Base-by-base conservation (phyloP, 2,329 filamentous ascomycete genomes). In the Pseudogymnoascus destructans region DNA sequence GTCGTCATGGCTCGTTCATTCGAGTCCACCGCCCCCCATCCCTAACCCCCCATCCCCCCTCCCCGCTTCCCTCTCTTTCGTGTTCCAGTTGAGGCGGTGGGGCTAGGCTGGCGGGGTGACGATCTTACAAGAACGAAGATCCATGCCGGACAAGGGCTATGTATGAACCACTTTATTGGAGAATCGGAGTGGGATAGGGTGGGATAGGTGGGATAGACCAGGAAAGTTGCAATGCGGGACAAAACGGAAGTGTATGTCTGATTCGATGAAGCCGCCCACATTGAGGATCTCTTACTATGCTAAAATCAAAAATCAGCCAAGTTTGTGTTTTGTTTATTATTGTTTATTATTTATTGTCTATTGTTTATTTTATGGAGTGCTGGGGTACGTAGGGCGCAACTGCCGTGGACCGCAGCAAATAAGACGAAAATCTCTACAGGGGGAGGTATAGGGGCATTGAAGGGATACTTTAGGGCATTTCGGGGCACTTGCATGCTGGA, bases 41-140 rank as follows among this genome's bases (percentile, higher is more conserved):
- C 13, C 15, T 40, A 4, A 3, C 27, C 7, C 7, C 33, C 1
- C n/a, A n/a, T n/a, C 33, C 11, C 5, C 33, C 6, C n/a, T 36
- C 33, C 8, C 6, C 33, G 6, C 33, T 36, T 17, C 33, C 33
- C 3, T 42, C 36, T 46, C 21, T 23, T 49, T 49, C 40, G 40
- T 49, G 40, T 49, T 49, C 40, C 40, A 49, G 40, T 49, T 49
- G 40, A 49, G 40, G 21, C 21, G 40, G 40, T 49, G 40, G 40
- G 40, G 40, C 40, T 49, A 27, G 40, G 40, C 40, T 27, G 40
- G 40, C 40, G 13, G 40, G 40, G 40, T 27, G 40, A 49, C 40
- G 40, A 21, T 27, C 40, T 15, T 27, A 49, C 40, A 49, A 21
- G 40, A 49, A 27, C 40, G 40, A 15, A 49, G 40, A 49, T 49